These are phyloP conservation scores for Spirogloea muscicola DNA, from an alignment of 139 green algal species.

Conservation along the genomic window DNA sequence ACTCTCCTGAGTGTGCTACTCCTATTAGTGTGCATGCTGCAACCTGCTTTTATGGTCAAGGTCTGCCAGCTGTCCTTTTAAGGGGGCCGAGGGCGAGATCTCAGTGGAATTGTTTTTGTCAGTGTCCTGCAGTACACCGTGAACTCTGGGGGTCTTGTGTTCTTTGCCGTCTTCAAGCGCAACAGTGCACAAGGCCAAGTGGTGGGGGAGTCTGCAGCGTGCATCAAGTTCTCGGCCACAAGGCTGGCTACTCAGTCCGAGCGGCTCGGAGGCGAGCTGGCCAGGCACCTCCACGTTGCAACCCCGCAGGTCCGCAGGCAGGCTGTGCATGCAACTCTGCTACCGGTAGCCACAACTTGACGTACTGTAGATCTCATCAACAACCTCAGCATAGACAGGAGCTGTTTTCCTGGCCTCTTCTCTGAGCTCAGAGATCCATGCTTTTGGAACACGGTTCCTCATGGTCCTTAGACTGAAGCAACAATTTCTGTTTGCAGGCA, in stretches of 20 bases:
- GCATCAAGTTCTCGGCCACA: conserved; percentile 13
- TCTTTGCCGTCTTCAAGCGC: conserved; percentile 27
- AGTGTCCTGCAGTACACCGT: conserved; percentile 15
- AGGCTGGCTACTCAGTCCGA: conserved; percentile 17
- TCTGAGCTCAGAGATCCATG: too few relatives aligned
- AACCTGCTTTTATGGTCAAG: neutral
- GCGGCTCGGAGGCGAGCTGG: conserved; percentile 21
- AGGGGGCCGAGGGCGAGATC: neutral
- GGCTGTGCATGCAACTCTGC: too few relatives aligned
- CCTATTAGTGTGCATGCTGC: neutral
- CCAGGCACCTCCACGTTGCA: conserved; percentile 6
- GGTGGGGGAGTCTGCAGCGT: conserved; percentile 1
- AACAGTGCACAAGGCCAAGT: neutral
- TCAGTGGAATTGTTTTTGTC: neutral
- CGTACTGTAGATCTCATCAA: too few relatives aligned
- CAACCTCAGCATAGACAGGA: too few relatives aligned
- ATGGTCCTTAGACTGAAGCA: too few relatives aligned
- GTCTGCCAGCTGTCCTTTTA: neutral
- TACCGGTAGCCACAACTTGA: too few relatives aligned
- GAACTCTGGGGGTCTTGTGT: conserved; percentile 34
- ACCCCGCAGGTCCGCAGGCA: conserved; percentile 37
- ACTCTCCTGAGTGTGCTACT: too few relatives aligned
- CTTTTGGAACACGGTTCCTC: too few relatives aligned
- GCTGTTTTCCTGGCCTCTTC: too few relatives aligned
- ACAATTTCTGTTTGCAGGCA: too few relatives aligned